These are phyloP conservation scores for Cicer chorassanicum DNA, from an alignment of 306 rosid genomes.

Conservation along the genomic window DNA sequence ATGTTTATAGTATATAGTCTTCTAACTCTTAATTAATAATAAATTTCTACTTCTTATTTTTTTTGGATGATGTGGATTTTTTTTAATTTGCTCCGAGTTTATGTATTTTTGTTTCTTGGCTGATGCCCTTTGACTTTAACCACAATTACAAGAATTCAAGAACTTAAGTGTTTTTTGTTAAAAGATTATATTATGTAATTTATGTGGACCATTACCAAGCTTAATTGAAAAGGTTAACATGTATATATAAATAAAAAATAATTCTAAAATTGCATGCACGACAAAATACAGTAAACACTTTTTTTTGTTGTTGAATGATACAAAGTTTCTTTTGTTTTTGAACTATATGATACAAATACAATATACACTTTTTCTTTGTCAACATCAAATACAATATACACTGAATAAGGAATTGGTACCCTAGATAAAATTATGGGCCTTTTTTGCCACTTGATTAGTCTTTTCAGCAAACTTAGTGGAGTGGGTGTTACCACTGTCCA, in stretches of 20 bases:
- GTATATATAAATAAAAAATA: neutral
- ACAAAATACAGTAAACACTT: neutral
- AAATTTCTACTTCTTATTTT: no score
- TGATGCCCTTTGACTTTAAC: no score
- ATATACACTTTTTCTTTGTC: no score
- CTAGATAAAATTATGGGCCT: neutral
- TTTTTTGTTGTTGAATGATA: neutral
- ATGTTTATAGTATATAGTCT: no score
- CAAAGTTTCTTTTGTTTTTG: neutral
- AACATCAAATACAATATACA: neutral
- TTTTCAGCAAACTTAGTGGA: slow-evolving; percentile 8
- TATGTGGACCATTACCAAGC: neutral
- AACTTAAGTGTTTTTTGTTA: no score
- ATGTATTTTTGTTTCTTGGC: no score
- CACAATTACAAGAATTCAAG: no score
- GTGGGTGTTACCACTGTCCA: neutral
- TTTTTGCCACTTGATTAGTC: neutral
- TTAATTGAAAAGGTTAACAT: neutral
- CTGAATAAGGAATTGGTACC: neutral
- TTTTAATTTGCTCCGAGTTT: no score
- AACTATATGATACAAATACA: no score
- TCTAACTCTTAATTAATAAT: no score
- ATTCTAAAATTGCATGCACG: neutral
- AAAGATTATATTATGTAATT: no score
- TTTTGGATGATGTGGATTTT: no score